Base-by-base conservation (phyloP, 768 basidiomycete species). In the Sistotremastrum suecicum region DNA sequence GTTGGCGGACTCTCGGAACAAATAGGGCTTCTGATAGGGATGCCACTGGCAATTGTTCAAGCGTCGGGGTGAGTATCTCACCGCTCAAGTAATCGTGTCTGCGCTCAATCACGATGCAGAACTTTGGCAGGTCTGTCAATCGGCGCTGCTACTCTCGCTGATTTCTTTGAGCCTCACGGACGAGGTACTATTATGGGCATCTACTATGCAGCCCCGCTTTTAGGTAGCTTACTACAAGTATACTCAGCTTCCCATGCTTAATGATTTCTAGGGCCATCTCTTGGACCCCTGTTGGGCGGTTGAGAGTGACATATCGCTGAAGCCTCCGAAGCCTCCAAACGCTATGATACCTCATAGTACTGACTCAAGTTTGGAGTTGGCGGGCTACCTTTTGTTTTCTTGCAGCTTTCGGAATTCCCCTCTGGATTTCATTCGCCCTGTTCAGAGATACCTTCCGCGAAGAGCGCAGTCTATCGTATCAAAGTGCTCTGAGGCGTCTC, bases 321-420 rank as follows among this genome's bases (percentile, higher is more conserved):
- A n/a, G n/a, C n/a, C n/a, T n/a, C n/a, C n/a, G n/a, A n/a, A n/a
- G n/a, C n/a, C n/a, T n/a, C n/a, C n/a, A n/a, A n/a, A n/a, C n/a
- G n/a, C n/a, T n/a, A n/a, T n/a, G n/a, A n/a, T n/a, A n/a, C n/a
- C n/a, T n/a, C n/a, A n/a, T n/a, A n/a, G 69, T 62, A 3, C 61
- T 87, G 3, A 78, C 83, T 0, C 67, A 77, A 44, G 71, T 66
- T 0, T 79, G 80, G 58, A 70, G 67, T 43, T 94, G 91, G 90
- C 72, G 84, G 35, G 75, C 80, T 5, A 75, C 77, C 0, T 88
- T 92, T 58, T 92, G 85, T 74, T 87, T 91, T 58, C 70, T 90
- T 28, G 66, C 73, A 1, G 77, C 78, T 33, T 68, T 80, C 46
- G 76, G 76, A 1, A 32, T 69, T 33, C 72, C 71, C 43, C 65